These are phyloP conservation scores for Pleoardoris graminearum DNA, from an alignment of 2,329 filamentous ascomycete genomes.

Conservation along the genomic window DNA sequence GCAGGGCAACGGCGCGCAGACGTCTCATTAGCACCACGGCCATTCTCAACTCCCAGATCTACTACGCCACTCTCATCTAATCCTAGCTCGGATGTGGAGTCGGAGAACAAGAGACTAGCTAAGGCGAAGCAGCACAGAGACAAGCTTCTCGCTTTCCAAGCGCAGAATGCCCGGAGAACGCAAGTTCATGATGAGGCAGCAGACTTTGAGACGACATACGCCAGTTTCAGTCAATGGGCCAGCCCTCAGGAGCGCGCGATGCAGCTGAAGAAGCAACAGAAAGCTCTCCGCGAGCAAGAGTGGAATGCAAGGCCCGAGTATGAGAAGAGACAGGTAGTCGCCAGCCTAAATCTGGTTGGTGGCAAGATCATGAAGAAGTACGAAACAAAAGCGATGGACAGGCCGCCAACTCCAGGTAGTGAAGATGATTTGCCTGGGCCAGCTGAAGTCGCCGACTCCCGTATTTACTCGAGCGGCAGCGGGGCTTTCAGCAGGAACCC, in stretches of 20 bases:
- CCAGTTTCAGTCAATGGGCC: constrained; percentile 76
- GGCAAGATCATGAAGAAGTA: constrained; percentile 73
- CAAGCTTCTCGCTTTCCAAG: constrained; percentile 78
- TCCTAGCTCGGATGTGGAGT: constrained; percentile 44
- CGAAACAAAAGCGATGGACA: constrained; percentile 58
- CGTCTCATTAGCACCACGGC: constrained; percentile 62
- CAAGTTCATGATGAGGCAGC: constrained; percentile 85
- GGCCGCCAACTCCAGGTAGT: constrained; percentile 57
- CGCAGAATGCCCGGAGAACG: constrained; percentile 81
- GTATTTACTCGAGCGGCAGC: constrained; percentile 37
- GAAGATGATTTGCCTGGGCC: constrained; percentile 50
- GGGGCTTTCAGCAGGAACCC: constrained; percentile 72
- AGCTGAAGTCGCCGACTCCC: constrained; percentile 36
- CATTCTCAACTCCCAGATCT: constrained; percentile 55
- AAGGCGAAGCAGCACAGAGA: constrained; percentile 80
- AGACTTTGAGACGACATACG: constrained; percentile 66
- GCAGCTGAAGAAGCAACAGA: constrained; percentile 84
- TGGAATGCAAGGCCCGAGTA: constrained; percentile 85
- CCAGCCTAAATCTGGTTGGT: constrained; percentile 80
- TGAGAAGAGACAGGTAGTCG: constrained; percentile 82
- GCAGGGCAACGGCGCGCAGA: constrained; percentile 68
- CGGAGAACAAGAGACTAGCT: constrained; percentile 63
- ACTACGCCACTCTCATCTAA: constrained; percentile 40
- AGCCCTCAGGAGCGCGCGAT: constrained; percentile 78
- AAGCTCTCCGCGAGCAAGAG: constrained; percentile 79